Percentiles rank a stretch among this genome's conserved stretches.
Evolutionary conservation across 2,329 filamentous ascomycete genomes (phyloP).

Genomic region (Acephala macrosclerotiorum): DNA sequence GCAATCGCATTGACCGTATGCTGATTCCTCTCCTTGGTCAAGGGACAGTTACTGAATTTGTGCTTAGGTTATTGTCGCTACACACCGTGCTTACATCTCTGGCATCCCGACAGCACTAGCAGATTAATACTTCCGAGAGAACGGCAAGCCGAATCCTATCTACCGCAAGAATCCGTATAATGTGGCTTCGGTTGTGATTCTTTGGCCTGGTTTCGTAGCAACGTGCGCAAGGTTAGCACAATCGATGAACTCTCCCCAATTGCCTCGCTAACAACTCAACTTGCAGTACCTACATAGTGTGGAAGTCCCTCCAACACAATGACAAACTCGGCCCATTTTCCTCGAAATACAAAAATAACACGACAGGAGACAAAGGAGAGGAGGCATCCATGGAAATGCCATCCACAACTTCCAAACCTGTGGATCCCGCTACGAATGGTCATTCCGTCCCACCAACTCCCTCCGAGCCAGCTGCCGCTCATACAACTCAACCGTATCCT

Average conservation of each 20-base stretch:
- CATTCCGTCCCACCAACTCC: neutral
- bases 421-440: neutral
- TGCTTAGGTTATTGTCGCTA: slow-evolving; percentile 53
- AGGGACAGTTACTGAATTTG: neutral
- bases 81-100: slow-evolving; percentile 52
- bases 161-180: slow-evolving; percentile 59
- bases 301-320: slow-evolving; percentile 45
- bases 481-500: neutral
- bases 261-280: neutral
- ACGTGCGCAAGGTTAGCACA: slow-evolving; percentile 53
- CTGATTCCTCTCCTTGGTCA: neutral
- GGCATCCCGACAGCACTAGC: slow-evolving; percentile 45
- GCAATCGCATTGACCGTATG: slow-evolving; percentile 56
- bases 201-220: slow-evolving; percentile 59
- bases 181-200: slow-evolving; percentile 58
- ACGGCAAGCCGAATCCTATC: slow-evolving; percentile 46
- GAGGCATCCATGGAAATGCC: slow-evolving; percentile 30
- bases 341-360: slow-evolving; percentile 24
- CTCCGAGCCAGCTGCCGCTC: neutral
- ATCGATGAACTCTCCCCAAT: neutral
- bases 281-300: slow-evolving; percentile 46
- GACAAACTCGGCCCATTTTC: slow-evolving; percentile 42
- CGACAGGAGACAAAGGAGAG: slow-evolving; percentile 19
- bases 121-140: slow-evolving; percentile 42
- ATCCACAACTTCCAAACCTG: neutral